Evolutionary conservation across 306 rosid species (phyloP).

Genomic region (Dicorynia guianensis): DNA sequence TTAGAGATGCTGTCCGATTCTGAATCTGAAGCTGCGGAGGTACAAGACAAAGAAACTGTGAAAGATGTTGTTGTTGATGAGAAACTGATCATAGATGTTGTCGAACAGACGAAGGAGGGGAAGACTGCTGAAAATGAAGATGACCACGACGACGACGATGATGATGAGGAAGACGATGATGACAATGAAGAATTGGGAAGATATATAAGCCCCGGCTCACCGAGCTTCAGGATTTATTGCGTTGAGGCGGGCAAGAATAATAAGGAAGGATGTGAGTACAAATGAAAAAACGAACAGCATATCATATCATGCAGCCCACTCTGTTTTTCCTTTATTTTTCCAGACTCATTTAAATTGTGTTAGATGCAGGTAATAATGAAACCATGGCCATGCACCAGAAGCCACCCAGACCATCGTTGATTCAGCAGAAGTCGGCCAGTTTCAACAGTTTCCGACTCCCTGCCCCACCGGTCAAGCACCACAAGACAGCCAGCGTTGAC

Average conservation of each 20-base stretch:
- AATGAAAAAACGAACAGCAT: background rate
- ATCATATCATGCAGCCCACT: background rate
- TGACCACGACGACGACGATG: background rate
- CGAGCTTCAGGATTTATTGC: slow-evolving; percentile 86
- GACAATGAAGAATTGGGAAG: background rate
- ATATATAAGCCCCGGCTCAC: slow-evolving; percentile 51
- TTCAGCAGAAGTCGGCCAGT: too few species aligned
- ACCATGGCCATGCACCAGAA: slow-evolving; percentile 35
- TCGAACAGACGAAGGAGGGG: background rate
- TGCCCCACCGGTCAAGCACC: too few species aligned
- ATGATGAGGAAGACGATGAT: too few species aligned
- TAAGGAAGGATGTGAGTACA: slow-evolving; percentile 41
- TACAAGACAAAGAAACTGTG: background rate
- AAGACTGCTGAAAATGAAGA: background rate
- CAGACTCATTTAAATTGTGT: background rate
- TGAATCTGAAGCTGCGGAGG: background rate
- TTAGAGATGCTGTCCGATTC: slow-evolving; percentile 17
- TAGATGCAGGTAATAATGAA: slow-evolving; percentile 46
- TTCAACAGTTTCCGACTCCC: too few species aligned
- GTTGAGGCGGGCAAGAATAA: slow-evolving; percentile 31
- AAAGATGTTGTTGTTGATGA: too few species aligned
- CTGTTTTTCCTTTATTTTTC: background rate
- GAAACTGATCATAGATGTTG: too few species aligned
- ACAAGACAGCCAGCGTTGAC: slow-evolving; percentile 25
- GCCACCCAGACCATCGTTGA: background rate